A percentile compares a stretch with the other conserved stretches of the same genome.
These are phyloP conservation scores for Diaporthe eres DNA, from an alignment of 2,329 filamentous ascomycete species.

Conservation along the genomic window DNA sequence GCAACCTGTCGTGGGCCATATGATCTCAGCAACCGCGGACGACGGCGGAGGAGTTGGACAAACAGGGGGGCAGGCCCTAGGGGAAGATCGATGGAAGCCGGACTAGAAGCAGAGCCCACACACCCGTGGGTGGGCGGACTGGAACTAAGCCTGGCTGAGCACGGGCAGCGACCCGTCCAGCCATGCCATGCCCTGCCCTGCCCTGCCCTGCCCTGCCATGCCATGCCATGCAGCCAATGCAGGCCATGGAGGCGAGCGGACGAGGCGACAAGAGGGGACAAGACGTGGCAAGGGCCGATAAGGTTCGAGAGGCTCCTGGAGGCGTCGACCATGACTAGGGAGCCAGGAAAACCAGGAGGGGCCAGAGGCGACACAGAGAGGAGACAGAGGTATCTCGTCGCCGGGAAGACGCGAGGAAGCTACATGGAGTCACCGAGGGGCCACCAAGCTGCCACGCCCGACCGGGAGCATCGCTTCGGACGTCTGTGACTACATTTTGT, in stretches of 20 bases:
- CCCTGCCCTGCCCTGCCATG: background rate
- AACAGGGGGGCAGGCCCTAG: constrained; percentile 14
- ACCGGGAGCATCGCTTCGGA: constrained; percentile 29
- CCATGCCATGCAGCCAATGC: background rate
- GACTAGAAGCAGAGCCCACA: constrained; percentile 9
- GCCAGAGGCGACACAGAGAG: background rate
- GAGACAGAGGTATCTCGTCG: constrained; percentile 4
- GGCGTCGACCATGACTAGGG: constrained; percentile 13
- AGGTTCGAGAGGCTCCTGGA: constrained; percentile 9
- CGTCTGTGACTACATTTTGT: background rate
- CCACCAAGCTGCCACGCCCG: background rate
- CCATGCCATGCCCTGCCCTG: background rate
- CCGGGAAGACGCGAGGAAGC: background rate
- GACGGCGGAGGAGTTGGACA: constrained; percentile 6
- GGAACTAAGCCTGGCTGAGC: constrained; percentile 24
- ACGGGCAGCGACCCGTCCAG: constrained; percentile 19
- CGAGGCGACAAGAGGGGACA: constrained; percentile 11
- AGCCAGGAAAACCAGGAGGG: background rate
- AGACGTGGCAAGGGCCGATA: constrained; percentile 29
- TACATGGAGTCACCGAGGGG: constrained; percentile 1
- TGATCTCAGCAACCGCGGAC: background rate
- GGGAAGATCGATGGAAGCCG: constrained; percentile 23
- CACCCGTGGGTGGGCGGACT: background rate
- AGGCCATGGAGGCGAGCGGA: background rate
- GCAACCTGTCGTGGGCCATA: background rate